Evolutionary conservation across 257 asterid genomes (phyloP).

Genomic region (Linaria vulgaris): DNA sequence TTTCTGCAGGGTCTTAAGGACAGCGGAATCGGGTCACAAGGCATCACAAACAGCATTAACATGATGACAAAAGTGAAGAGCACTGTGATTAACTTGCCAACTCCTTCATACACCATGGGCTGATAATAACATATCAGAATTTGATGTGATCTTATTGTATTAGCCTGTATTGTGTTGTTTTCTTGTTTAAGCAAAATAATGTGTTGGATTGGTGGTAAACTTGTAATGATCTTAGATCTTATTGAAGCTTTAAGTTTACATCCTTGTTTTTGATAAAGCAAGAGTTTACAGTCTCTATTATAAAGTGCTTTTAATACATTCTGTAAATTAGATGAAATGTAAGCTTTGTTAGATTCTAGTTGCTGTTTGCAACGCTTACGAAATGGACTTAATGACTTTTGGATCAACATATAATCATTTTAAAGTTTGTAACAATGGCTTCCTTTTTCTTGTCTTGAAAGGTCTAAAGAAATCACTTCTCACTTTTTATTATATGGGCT

Average conservation of each 20-base stretch:
- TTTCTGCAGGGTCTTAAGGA: constrained; percentile 87
- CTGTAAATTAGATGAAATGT: too few species aligned
- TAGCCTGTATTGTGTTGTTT: constrained; percentile 12
- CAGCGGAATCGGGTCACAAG: constrained; percentile 97
- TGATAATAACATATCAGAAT: constrained; percentile 20
- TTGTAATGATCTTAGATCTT: constrained; percentile 13
- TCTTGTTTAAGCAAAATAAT: constrained; percentile 13
- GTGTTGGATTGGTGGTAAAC: constrained; percentile 6
- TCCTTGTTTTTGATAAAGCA: neutral
- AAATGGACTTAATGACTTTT: too few species aligned
- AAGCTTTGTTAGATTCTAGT: too few species aligned
- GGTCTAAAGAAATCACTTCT: too few species aligned
- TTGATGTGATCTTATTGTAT: neutral
- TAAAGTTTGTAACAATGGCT: too few species aligned
- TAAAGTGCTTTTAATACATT: too few species aligned
- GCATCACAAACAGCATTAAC: constrained; percentile 92
- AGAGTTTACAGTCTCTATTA: too few species aligned
- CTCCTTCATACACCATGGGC: constrained; percentile 91
- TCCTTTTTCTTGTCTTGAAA: too few species aligned
- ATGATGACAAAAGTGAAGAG: constrained; percentile 96
- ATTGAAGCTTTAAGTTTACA: neutral
- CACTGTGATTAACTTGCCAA: constrained; percentile 95
- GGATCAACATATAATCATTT: too few species aligned
- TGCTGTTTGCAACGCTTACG: too few species aligned
- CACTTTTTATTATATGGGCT: too few species aligned